Evolutionary conservation across 345 rosid species (phyloP).

Genomic region (Eucalyptus marginata): DNA sequence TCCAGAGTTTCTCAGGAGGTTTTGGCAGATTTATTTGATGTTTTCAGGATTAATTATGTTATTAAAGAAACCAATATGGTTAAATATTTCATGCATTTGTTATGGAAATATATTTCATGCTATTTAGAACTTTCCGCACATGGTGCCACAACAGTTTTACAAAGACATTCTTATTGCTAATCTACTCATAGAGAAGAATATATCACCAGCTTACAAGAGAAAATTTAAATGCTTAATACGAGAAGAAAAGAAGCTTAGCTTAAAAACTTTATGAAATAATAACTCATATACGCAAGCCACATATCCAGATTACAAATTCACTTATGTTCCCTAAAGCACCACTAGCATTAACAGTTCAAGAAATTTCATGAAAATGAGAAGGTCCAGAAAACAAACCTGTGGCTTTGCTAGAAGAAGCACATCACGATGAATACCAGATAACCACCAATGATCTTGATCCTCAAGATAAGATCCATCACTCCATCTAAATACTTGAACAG

Average conservation of each 20-base stretch:
- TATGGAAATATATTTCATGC: neutral
- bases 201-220: neutral
- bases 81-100: neutral
- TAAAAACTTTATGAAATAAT: neutral
- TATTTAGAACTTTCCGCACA: neutral
- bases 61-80: neutral
- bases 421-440: constrained; percentile 94
- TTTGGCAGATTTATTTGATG: neutral
- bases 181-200: neutral
- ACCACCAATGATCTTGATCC: constrained; percentile 99
- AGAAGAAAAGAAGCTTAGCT: neutral
- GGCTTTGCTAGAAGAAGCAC: constrained; percentile 98
- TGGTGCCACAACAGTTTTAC: neutral
- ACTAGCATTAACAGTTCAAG: neutral
- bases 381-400: constrained; percentile 33
- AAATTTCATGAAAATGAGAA: neutral
- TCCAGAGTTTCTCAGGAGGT: neutral
- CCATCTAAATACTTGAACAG: constrained; percentile 98
- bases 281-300: neutral
- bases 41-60: neutral
- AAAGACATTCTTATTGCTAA: neutral
- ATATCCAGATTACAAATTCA: neutral
- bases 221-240: neutral
- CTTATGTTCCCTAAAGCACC: neutral
- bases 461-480: constrained; percentile 99